A percentile compares a stretch with the other conserved stretches of the same genome.
Conservation (phyloP, 192 early-diverging fungal genomes). For the Umbelopsis sp. region DNA sequence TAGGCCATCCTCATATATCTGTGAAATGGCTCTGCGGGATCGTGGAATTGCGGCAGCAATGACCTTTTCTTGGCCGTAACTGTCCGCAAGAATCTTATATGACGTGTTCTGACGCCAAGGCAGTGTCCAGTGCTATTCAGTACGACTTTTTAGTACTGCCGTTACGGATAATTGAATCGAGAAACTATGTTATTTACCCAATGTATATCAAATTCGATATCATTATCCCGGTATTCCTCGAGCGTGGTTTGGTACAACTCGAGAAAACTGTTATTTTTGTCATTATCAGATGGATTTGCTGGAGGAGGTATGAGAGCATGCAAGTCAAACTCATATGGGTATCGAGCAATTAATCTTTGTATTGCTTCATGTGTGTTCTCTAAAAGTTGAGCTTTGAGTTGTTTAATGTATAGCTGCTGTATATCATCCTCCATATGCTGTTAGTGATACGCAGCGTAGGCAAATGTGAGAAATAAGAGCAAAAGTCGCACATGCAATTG, state of each 20-base stretch:
- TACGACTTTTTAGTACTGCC: not conserved
- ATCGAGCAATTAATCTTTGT: slow-evolving; percentile 17
- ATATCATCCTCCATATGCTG: slow-evolving; percentile 28
- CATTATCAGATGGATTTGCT: not conserved
- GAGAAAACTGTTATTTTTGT: not conserved
- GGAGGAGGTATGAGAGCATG: slow-evolving; percentile 17
- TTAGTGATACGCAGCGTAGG: not conserved
- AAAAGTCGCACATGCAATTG: not conserved
- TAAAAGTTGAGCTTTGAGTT: slow-evolving; percentile 26
- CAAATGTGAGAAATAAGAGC: not conserved
- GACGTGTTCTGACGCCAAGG: slow-evolving; percentile 33
- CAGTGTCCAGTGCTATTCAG: slow-evolving; percentile 25
- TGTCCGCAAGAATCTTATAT: slow-evolving; percentile 20
- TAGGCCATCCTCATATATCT: slow-evolving; percentile 27
- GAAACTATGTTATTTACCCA: slow-evolving; percentile 29
- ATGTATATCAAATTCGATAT: slow-evolving; percentile 28
- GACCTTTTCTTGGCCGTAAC: slow-evolving; percentile 28
- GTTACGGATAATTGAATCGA: not conserved
- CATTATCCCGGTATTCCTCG: slow-evolving; percentile 22
- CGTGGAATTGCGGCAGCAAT: slow-evolving; percentile 23
- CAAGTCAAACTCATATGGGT: slow-evolving; percentile 29
- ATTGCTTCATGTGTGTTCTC: slow-evolving; percentile 22
- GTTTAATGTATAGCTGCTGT: slow-evolving; percentile 21
- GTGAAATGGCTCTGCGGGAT: slow-evolving; percentile 24
- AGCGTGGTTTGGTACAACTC: slow-evolving; percentile 24